phyloP scores from a whole-genome alignment of 495 filamentous ascomycete genomes.

The Trichoderma reesei region DNA sequence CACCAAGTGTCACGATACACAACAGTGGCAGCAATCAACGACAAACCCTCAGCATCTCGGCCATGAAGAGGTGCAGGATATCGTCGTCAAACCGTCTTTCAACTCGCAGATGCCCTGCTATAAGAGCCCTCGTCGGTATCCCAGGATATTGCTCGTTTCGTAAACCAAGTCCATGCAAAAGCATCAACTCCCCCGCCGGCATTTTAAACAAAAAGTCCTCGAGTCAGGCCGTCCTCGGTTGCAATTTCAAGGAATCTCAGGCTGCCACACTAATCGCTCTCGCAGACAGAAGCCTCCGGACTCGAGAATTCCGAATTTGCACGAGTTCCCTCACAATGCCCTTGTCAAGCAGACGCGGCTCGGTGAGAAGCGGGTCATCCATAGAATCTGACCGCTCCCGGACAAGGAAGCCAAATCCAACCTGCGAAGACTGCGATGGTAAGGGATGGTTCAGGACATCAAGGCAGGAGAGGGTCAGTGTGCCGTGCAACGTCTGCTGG shows the following conservation, averaged over 20 bases:
- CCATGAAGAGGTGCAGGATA: background rate
- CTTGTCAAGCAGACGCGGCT: background rate
- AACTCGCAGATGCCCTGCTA: background rate
- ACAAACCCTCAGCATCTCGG: background rate
- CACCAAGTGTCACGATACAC: slow-evolving; percentile 5
- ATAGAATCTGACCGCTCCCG: background rate
- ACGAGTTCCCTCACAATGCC: background rate
- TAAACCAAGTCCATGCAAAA: background rate
- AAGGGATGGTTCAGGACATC: background rate
- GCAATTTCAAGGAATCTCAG: background rate
- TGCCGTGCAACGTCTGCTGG: background rate
- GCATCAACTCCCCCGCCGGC: background rate
- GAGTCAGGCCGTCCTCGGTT: background rate
- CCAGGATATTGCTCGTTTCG: background rate
- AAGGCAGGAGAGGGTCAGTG: background rate
- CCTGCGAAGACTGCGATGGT: background rate
- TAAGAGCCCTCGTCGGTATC: background rate
- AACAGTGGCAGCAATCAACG: background rate
- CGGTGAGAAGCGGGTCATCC: background rate
- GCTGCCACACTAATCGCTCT: background rate
- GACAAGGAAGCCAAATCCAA: background rate
- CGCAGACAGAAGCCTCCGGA: background rate
- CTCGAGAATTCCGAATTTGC: background rate
- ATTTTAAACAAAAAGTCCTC: background rate
- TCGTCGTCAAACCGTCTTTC: background rate